Percentiles rank a stretch among this genome's conserved stretches.
Evolutionary conservation across 768 basidiomycete genomes (phyloP).

Genomic region (Auriculariales sp.): DNA sequence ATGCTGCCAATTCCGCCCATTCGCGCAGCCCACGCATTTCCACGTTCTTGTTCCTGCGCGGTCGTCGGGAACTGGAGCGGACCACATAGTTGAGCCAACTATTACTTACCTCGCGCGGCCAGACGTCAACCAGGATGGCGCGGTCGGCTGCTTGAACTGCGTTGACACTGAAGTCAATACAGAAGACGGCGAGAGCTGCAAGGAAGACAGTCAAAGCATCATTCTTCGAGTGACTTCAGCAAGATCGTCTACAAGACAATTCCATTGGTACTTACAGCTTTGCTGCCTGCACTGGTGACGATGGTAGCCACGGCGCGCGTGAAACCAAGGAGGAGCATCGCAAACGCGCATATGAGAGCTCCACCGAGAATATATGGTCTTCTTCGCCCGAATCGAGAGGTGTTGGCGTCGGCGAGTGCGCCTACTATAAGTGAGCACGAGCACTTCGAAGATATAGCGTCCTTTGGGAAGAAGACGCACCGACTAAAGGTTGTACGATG

Average conservation of each 20-base stretch:
- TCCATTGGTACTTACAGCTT: conserved; percentile 16
- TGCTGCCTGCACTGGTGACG: conserved; percentile 21
- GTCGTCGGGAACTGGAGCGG: too few relatives aligned
- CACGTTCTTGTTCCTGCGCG: conserved; percentile 65
- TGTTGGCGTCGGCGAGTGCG: conserved; percentile 71
- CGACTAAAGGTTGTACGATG: conserved; percentile 82
- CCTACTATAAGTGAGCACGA: conserved; percentile 14
- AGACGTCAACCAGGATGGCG: conserved; percentile 74
- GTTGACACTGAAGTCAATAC: conserved; percentile 52
- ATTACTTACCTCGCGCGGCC: conserved; percentile 59
- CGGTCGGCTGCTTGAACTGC: conserved; percentile 86
- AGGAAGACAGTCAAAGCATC: conserved; percentile 56
- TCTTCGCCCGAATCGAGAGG: conserved; percentile 70
- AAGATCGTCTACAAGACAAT: background rate
- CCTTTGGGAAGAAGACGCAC: conserved; percentile 18
- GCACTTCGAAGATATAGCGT: background rate
- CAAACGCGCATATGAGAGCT: conserved; percentile 45
- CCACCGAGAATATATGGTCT: conserved; percentile 75
- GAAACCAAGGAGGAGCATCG: conserved; percentile 76
- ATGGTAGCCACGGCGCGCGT: conserved; percentile 49
- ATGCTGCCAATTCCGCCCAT: conserved; percentile 83
- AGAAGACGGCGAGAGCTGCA: conserved; percentile 57
- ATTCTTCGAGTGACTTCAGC: conserved; percentile 36
- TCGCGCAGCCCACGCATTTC: conserved; percentile 92
- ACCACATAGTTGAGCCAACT: too few relatives aligned